Base-by-base conservation (phyloP, 1,284 basidiomycete species). In the Cystobasidiaceae sp. region DNA sequence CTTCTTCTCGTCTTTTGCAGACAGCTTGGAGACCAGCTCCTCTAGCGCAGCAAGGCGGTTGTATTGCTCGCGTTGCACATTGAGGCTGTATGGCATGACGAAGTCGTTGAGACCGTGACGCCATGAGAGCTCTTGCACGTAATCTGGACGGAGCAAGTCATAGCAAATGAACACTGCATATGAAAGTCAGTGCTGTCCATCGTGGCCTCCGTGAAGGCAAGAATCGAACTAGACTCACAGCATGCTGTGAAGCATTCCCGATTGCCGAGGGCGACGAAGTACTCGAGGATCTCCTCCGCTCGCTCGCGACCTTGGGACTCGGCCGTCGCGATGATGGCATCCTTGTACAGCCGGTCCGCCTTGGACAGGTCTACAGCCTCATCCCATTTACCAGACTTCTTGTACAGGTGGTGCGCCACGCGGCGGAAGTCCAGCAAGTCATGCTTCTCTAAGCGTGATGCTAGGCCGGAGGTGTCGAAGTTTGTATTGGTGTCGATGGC, bases 401-500 rank as follows among this genome's bases (percentile, higher is more conserved):
- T 93, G 84, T 97, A 98, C 39, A 98, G 79, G 75, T 97, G 89
- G 33, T 93, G 92, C 21, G 96, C 93, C 28, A 98, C 81, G 69
- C 93, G 82, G 51, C 96, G 84, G 85, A 98, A 98, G 77, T 98
- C 96, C 39, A 99, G 82, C 45, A 98, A 82, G 66, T 90, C 89
- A 76, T 97, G 93, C 71, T 84, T 85, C 79, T 97, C 90, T 66
- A 99, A 79, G 50, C 89, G 84, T 72, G 84, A 83, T 2, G 96
- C 94, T 30, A 99, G 85, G 50, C 81, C 83, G 70, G 93, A 85
- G 69, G 90, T 90, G 79, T 98, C 91, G 81, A 97, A 98, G 79
- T 96, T 97, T 79, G 97, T 93, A 74, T 94, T 93, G 76, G 90
- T 92, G 78, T 97, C 93, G 69, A 98, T 92, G 23, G 90, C 93